Base-by-base conservation (phyloP, 2,329 filamentous ascomycete genomes). In the Nigrospora oryzae region DNA sequence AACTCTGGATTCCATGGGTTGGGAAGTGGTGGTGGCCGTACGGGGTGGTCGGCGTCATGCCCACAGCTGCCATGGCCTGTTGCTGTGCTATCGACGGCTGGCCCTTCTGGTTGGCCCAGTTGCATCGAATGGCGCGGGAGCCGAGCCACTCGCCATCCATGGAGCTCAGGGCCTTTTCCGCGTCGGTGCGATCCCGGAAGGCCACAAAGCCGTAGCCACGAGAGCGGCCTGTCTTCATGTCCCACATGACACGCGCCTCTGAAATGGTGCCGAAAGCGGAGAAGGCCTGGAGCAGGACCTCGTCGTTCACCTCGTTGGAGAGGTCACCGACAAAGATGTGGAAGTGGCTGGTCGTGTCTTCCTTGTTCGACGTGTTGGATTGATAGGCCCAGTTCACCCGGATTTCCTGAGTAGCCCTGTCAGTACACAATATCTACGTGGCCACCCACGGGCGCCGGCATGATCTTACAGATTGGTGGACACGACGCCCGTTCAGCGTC, bases 81-180 rank as follows among this genome's bases (percentile, higher is more conserved):
- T 97, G 93, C 70, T 98, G 91, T 40, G 90, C 89, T 66, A 97
- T 96, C 2, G 93, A 97, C 46, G 93, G 93, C 62, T 98, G 93
- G n/a, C 93, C 93, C 75, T 98, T 98, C 63, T 98, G 93, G 72
- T 98, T 98, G 49, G 93, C 93, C 93, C 93, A 98, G 75, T 98
- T 98, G 79, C 91, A 97, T 56, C 93, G 90, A 62, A 98, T 98
- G 36, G 93, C 93, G 53, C 93, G 87, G 57, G 93, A 97, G 44
- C 93, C 93, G 42, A 98, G 83, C 93, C 93, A 98, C 71, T 98
- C 93, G 51, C 93, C 93, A 60, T 98, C 93, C 93, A 98, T 98
- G 51, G 89, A 89, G 69, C 85, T 95, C 59, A 98, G 69, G 2
- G 93, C 91, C 69, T 96, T 95, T 66, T 98, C 93, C 28, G 93